Evolutionary conservation across 164 flowering plant species (phyloP).

Genomic region (Euptelea pleiosperma): DNA sequence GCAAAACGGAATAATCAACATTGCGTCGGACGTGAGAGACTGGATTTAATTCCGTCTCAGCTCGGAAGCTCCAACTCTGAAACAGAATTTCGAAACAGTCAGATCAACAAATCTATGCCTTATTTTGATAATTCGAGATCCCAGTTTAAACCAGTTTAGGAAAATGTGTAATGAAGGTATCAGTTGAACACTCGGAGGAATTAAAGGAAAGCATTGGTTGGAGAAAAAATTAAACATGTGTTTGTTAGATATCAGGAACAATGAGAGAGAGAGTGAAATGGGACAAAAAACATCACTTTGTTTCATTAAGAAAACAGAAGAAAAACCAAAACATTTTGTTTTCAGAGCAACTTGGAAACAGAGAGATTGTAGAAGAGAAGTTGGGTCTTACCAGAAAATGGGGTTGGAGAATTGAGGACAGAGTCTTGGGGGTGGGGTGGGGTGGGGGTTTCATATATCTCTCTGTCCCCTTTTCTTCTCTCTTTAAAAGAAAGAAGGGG

Average conservation of each 20-base stretch:
- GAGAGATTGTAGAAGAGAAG: too few species aligned
- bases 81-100: constrained; percentile 13
- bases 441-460: too few species aligned
- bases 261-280: neutral
- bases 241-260: constrained; percentile 17
- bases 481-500: too few species aligned
- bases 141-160: neutral
- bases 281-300: neutral
- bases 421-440: too few species aligned
- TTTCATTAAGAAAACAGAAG: constrained; percentile 11
- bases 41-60: neutral
- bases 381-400: too few species aligned
- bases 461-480: too few species aligned
- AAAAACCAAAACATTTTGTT: constrained; percentile 6
- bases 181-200: too few species aligned
- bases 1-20: constrained; percentile 9
- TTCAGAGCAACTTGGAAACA: neutral
- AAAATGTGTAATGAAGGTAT: constrained; percentile 15
- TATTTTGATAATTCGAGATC: constrained; percentile 5
- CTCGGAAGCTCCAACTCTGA: too few species aligned
- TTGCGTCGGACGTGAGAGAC: neutral
- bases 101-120: constrained; percentile 3
- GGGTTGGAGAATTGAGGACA: too few species aligned
- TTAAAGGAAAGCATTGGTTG: constrained; percentile 25
- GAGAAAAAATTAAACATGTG: neutral